Base-by-base conservation (phyloP, 2,329 filamentous ascomycete species). In the Ophiostoma sp. region DNA sequence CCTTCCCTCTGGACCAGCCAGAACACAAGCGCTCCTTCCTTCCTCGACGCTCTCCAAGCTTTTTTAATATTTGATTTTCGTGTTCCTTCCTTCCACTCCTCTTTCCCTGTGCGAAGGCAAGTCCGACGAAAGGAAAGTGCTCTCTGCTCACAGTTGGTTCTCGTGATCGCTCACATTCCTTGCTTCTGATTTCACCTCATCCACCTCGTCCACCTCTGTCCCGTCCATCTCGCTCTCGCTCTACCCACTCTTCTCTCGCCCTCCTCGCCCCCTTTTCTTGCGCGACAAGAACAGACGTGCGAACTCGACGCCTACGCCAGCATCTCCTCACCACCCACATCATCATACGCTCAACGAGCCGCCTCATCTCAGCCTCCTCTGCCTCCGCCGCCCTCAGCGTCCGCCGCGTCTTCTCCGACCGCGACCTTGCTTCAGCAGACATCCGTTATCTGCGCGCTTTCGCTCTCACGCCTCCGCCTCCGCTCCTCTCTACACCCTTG, bases 1-100 rank as follows among this genome's bases (percentile, higher is more conserved):
- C 67, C 67, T 68, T 67, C 66, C 49, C 49, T 64, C 66, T 44
- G 62, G 66, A 65, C 69, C 68, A 69, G 64, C 70, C 64, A 69
- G 68, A 65, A 65, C 63, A 41, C 63, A 40, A 40, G 63, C 40
- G 64, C 64, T 65, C 63, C 38, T 68, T 66, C 66, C 64, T 55
- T n/a, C 52, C 68, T 70, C 66, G 64, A 66, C 65, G 47, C 60
- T 70, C 55, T 52, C 55, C 44, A 64, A 64, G 49, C 64, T 47
- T 58, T 65, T 66, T 41, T 63, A 11, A 27, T 18, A 12, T 58
- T 16, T 42, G 45, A 47, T 69, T 66, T 69, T 64, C 55, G 41
- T 44, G 27, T 16, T 12, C 36, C 65, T 65, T 52, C 44, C 27
- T 63, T 42, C 44, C 27, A 55, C 14, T 65, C 49, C 52, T 67